These are phyloP conservation scores for Mycena venus DNA, from an alignment of 768 basidiomycete genomes.

Conservation along the genomic window DNA sequence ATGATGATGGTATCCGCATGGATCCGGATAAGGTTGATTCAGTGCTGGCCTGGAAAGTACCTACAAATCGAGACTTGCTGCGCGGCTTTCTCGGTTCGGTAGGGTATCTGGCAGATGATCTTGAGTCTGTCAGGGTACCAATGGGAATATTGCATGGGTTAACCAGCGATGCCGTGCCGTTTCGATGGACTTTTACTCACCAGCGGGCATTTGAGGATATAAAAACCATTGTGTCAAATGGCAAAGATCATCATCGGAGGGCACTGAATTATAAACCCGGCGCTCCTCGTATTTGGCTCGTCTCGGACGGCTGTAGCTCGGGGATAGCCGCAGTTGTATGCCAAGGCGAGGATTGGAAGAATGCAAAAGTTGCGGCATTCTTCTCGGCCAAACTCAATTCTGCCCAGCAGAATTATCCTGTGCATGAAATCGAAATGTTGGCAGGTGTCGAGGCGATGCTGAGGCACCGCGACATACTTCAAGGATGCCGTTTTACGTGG, in stretches of 20 bases:
- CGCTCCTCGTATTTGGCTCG: no score
- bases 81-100: no score
- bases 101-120: no score
- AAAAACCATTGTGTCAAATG: conserved; percentile 38
- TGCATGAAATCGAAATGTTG: not conserved
- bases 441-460: no score
- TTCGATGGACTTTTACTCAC: conserved; percentile 43
- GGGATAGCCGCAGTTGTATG: not conserved
- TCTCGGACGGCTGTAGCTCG: no score
- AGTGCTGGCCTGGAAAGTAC: no score
- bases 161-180: conserved; percentile 39
- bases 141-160: conserved; percentile 48
- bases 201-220: no score
- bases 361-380: not conserved
- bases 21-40: conserved; percentile 60
- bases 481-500: not conserved
- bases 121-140: conserved; percentile 48
- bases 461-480: not conserved
- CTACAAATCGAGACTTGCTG: no score
- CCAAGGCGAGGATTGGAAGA: not conserved
- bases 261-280: conserved; percentile 31
- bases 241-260: conserved; percentile 35
- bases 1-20: conserved; percentile 54
- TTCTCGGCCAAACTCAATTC: not conserved
- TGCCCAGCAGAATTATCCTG: not conserved